Percentiles rank a stretch among this genome's conserved stretches.
These are phyloP conservation scores for Penicillium subrubescens DNA, from an alignment of 495 filamentous ascomycete species.

Conservation along the genomic window DNA sequence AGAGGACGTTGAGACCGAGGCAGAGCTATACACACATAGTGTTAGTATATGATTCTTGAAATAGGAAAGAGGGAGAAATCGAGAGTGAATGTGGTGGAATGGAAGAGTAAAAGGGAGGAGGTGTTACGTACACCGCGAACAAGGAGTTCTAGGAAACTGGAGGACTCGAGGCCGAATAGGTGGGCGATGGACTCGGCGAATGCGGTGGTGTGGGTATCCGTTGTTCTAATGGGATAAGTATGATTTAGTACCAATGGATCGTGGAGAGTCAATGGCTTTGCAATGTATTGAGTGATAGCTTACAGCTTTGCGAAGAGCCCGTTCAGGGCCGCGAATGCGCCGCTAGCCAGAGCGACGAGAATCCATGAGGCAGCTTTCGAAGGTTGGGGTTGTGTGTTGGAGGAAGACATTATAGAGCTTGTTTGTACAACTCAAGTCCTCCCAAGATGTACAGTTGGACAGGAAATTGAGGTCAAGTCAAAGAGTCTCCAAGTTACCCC, in stretches of 20 bases:
- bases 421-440: neutral
- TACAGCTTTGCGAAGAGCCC: conserved; percentile 97
- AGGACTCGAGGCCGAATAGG: conserved; percentile 51
- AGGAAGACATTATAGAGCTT: conserved; percentile 15
- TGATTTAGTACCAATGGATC: conserved; percentile 4
- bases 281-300: conserved; percentile 26
- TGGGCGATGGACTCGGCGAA: conserved; percentile 66
- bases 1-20: conserved; percentile 83
- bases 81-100: neutral
- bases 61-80: neutral
- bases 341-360: conserved; percentile 78
- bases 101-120: neutral
- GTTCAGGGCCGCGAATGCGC: conserved; percentile 89
- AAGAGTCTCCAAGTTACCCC: neutral
- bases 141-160: conserved; percentile 62
- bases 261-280: neutral
- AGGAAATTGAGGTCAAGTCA: neutral
- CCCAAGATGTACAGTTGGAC: neutral
- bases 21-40: conserved; percentile 58
- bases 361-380: conserved; percentile 60
- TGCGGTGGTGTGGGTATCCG: conserved; percentile 75
- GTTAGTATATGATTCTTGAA: conserved; percentile 8
- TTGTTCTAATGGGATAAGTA: conserved; percentile 60
- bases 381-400: conserved; percentile 10
- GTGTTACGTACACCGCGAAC: conserved; percentile 66